Evolutionary conservation across 2,329 filamentous ascomycete species (phyloP), one percentile per base, ranked within the genome.

Genomic region (Fusarium pilosicola): DNA sequence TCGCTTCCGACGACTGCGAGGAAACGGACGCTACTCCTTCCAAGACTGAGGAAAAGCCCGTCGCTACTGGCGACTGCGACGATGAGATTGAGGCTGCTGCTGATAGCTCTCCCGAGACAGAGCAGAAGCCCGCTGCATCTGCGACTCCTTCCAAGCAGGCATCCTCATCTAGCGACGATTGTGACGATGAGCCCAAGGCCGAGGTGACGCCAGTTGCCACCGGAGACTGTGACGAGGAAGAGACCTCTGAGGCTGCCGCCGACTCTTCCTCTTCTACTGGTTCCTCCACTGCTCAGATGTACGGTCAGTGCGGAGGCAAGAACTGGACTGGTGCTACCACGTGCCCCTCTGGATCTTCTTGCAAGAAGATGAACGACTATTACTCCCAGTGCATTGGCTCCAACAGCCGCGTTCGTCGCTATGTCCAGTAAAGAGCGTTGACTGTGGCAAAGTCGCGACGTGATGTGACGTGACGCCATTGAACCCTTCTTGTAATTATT

Each of bases 331-430:
- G 69, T 15, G 39, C 69, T 20, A 71, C 69, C 14, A 41, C 39
- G 7, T 71, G 69, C 42, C 45, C 42, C 5, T 52, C 68, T 30
- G 68, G 68, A 17, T 34, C 57, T 26, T 64, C 69, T 44, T 71
- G 69, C 52, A 64, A 69, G 51, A 58, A 69, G 63, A 24, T 64
- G 36, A 71, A 71, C 48, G 69, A 71, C 7, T 71, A 54, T n/a
- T 71, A 71, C 54, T 73, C 69, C 3, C 69, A 71, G 46, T 71
- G 69, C n/a, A 28, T 68, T 22, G 36, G 65, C 17, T 46, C 60
- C 7, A 39, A 62, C 36, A 68, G 65, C 36, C 65, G 65, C 1
- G 55, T 68, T 22, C 65, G 65, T 13, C 63, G 65, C 8, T 32
- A 68, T 20, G 36, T 68, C 7, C 46, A 41, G 51, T 55, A 18